Evolutionary conservation across 768 basidiomycete species (phyloP).

Genomic region (Boletellus sp.): DNA sequence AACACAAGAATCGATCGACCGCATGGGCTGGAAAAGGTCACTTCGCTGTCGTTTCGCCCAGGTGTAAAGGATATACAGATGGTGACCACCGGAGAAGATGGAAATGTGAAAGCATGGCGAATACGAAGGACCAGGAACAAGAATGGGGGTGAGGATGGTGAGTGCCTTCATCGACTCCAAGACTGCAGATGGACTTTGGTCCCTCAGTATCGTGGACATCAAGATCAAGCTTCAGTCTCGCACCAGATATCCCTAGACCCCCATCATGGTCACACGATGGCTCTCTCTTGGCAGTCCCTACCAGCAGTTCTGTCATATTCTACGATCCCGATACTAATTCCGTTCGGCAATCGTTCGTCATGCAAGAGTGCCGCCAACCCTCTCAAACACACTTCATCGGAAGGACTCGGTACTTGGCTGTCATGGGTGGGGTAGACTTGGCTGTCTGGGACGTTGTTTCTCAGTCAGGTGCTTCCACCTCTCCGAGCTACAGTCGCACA

Average conservation of each 20-base stretch:
- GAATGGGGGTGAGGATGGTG: slow-evolving; percentile 51
- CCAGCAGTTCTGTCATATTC: slow-evolving; percentile 63
- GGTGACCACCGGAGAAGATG: slow-evolving; percentile 74
- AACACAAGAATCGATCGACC: slow-evolving; percentile 90
- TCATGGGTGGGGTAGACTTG: slow-evolving; percentile 46
- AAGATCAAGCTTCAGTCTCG: slow-evolving; percentile 68
- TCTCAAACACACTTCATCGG: slow-evolving; percentile 65
- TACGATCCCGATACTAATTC: slow-evolving; percentile 67
- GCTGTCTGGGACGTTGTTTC: slow-evolving; percentile 71
- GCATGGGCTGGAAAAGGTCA: slow-evolving; percentile 65
- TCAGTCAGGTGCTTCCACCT: slow-evolving; percentile 46
- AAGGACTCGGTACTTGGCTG: slow-evolving; percentile 57
- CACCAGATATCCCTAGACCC: slow-evolving; percentile 60
- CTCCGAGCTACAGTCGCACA: background rate
- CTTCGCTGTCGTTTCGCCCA: slow-evolving; percentile 69
- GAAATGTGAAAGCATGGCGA: slow-evolving; percentile 79
- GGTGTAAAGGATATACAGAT: slow-evolving; percentile 40
- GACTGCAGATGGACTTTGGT: background rate
- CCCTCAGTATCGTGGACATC: slow-evolving; percentile 64
- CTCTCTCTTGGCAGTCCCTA: slow-evolving; percentile 75
- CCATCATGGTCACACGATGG: slow-evolving; percentile 82
- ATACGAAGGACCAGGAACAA: slow-evolving; percentile 45
- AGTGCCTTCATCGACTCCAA: slow-evolving; percentile 16
- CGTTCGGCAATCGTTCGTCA: slow-evolving; percentile 56
- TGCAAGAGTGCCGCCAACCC: slow-evolving; percentile 47